phyloP scores from a whole-genome alignment of 148 eudicot genomes.

The Silene uniflora region DNA sequence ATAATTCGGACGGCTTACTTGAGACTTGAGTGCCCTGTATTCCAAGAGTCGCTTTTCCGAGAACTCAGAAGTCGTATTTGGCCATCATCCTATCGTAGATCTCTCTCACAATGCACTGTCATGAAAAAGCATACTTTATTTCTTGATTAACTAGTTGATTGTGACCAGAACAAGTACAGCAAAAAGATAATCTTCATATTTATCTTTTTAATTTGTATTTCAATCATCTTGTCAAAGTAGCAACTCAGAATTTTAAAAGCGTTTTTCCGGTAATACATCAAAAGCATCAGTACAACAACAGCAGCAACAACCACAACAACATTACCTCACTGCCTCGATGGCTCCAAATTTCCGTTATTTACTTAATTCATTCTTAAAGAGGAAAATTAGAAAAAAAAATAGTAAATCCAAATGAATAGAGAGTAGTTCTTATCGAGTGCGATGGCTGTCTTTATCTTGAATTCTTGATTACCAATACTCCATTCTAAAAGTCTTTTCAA shows the following conservation, averaged over 20 bases:
- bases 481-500: background rate
- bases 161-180: background rate
- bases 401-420: too few species aligned
- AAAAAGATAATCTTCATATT: background rate
- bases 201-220: background rate
- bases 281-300: background rate
- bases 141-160: background rate
- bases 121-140: slow-evolving; percentile 25
- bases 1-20: slow-evolving; percentile 46
- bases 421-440: too few species aligned
- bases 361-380: too few species aligned
- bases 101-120: slow-evolving; percentile 44
- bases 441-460: too few species aligned
- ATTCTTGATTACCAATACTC: background rate
- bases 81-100: slow-evolving; percentile 49
- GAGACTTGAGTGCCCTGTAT: slow-evolving; percentile 33
- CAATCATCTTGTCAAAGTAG: background rate
- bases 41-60: slow-evolving; percentile 35
- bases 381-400: too few species aligned
- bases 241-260: background rate
- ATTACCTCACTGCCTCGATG: too few species aligned
- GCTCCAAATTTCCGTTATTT: too few species aligned
- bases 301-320: too few species aligned
- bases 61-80: slow-evolving; percentile 48
- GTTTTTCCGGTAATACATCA: background rate